Conservation (phyloP, 495 filamentous ascomycete species). For the Xylaria cubensis region DNA sequence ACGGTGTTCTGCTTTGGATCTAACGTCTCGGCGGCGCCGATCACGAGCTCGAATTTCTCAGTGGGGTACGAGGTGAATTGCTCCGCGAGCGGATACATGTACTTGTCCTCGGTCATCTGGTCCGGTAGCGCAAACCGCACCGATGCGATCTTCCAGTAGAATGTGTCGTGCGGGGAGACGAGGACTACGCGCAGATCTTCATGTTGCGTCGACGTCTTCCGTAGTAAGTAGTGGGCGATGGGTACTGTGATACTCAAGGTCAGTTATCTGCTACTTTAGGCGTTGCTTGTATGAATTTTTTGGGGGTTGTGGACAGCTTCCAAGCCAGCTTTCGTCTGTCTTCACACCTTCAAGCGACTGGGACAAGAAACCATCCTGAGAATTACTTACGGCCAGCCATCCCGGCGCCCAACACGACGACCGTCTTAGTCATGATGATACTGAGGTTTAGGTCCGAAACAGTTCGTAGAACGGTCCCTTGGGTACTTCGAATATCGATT, state of each 20-base stretch:
- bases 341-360: background rate
- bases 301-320: background rate
- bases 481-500: background rate
- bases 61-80: conserved; percentile 58
- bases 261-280: background rate
- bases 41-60: conserved; percentile 61
- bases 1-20: conserved; percentile 53
- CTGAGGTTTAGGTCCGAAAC: background rate
- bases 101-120: conserved; percentile 45
- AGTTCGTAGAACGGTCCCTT: background rate
- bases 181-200: conserved; percentile 56
- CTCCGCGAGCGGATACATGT: conserved; percentile 56
- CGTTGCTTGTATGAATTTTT: background rate
- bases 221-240: conserved; percentile 65
- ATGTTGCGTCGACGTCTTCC: conserved; percentile 50
- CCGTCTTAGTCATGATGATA: conserved; percentile 50
- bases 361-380: background rate
- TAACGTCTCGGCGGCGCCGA: conserved; percentile 59
- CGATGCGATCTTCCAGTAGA: conserved; percentile 56
- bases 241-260: conserved; percentile 35
- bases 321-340: background rate
- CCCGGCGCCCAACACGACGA: conserved; percentile 72
- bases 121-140: conserved; percentile 53
- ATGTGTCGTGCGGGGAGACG: conserved; percentile 60
- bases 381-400: conserved; percentile 51